Percentiles rank a stretch among this genome's conserved stretches.
Evolutionary conservation across 2,329 filamentous ascomycete species (phyloP).

Genomic region (Colletotrichum sp.): DNA sequence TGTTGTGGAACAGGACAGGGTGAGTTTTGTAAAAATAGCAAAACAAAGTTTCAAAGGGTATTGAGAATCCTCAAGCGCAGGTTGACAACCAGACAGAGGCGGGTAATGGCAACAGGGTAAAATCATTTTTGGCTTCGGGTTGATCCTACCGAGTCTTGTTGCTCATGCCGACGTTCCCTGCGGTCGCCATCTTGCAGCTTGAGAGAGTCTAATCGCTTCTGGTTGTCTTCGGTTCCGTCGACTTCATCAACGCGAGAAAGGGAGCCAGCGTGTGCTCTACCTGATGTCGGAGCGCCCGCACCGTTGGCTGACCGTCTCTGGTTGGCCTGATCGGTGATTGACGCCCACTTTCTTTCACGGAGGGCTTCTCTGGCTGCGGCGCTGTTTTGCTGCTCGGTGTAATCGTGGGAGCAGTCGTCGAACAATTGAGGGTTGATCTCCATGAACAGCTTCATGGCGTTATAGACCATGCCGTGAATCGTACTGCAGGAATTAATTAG

Average conservation of each 20-base stretch:
- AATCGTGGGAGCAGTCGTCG: conserved; percentile 97
- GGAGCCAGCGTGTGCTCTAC: conserved; percentile 42
- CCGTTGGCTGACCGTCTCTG: conserved; percentile 60
- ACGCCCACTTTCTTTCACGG: conserved; percentile 89
- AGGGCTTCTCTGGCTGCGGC: conserved; percentile 83
- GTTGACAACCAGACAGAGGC: neutral
- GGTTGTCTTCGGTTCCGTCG: conserved; percentile 83
- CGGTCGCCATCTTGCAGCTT: conserved; percentile 85
- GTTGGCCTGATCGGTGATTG: conserved; percentile 80
- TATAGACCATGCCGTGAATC: conserved; percentile 99
- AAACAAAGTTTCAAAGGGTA: neutral
- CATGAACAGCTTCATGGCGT: conserved; percentile 99
- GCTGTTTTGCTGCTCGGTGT: conserved; percentile 94
- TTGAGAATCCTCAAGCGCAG: neutral
- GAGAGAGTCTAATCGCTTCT: conserved; percentile 86
- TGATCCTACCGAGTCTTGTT: conserved; percentile 64
- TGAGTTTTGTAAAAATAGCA: neutral
- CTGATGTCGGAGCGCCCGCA: conserved; percentile 32
- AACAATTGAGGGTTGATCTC: conserved; percentile 99
- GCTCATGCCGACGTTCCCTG: conserved; percentile 62
- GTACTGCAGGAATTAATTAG: conserved; percentile 66
- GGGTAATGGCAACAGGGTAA: neutral
- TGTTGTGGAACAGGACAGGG: neutral
- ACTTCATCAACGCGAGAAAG: conserved; percentile 72
- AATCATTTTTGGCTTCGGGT: conserved; percentile 55